Percentiles rank a stretch among this genome's conserved stretches.
Evolutionary conservation across 108 stramenopile species (phyloP).

Genomic region (Craspedostauros australis): DNA sequence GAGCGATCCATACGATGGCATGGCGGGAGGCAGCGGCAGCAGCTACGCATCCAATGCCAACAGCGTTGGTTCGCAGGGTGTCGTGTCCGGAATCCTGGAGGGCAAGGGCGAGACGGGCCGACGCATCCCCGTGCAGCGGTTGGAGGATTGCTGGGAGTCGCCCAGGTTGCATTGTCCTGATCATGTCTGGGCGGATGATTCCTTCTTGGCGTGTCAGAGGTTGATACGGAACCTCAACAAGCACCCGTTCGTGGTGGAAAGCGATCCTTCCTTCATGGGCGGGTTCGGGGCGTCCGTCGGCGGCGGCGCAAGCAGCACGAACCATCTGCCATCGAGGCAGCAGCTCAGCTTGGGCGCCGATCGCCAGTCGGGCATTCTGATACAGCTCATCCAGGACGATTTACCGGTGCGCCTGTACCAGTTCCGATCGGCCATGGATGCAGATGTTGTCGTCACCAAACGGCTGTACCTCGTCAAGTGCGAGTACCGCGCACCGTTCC

Average conservation of each 20-base stretch:
- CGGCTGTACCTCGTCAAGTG: conserved; percentile 84
- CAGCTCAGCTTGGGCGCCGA: no score
- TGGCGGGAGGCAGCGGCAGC: background rate
- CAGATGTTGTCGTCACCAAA: conserved; percentile 72
- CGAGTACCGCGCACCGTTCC: conserved; percentile 85
- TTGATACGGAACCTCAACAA: conserved; percentile 50
- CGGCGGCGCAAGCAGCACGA: no score
- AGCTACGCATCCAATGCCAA: conserved; percentile 2
- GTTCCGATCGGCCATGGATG: conserved; percentile 69
- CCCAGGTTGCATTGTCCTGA: conserved; percentile 75
- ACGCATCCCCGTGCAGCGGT: conserved; percentile 42
- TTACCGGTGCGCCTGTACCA: conserved; percentile 63
- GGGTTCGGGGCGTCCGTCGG: no score
- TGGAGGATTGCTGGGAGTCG: conserved; percentile 82
- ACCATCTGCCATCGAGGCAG: no score
- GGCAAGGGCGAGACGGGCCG: conserved; percentile 29
- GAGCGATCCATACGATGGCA: conserved; percentile 33
- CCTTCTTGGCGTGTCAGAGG: conserved; percentile 50
- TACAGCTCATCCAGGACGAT: conserved; percentile 35
- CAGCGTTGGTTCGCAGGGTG: conserved; percentile 20
- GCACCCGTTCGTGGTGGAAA: conserved; percentile 44
- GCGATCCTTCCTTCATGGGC: no score
- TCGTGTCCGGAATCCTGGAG: conserved; percentile 23
- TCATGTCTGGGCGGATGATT: conserved; percentile 82
- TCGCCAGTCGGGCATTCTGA: conserved; percentile 21